Evolutionary conservation across 495 filamentous ascomycete genomes (phyloP), one percentile per base, ranked within the genome.

Genomic region (Parmelia sp.): DNA sequence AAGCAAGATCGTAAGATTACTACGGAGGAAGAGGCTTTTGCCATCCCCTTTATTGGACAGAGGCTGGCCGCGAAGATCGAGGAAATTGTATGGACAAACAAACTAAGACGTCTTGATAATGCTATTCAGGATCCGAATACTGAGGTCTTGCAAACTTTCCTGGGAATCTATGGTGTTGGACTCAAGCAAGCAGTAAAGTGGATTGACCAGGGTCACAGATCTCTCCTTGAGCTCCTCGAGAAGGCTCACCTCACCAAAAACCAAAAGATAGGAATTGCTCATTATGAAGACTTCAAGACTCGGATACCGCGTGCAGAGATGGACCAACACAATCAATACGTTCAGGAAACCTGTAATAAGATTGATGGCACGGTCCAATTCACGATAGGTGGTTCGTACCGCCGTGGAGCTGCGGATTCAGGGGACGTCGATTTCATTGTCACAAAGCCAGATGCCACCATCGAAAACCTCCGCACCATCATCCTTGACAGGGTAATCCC

Each of bases 401-500:
- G 94, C 11, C 88, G 94, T 42, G 92, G 92, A 45, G 81, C 89
- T 12, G 71, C 77, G 15, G 81, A 80, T 61, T 92, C 84, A 10
- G 87, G 90, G 0, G 93, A 97, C 73, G 87, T 97, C 65, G 94
- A 97, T 71, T 74, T 92, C 37, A 85, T 98, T 61, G 82, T 97
- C 65, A 96, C 94, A 5, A 90, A 89, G 71, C 80, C 78, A 1
- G 77, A 79, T 8, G 84, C 86, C 1, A 72, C 71, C 1, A 74
- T 85, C 27, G 76, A 79, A 15, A 73, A 77, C n/a, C 83, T 95
- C 5, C 81, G 90, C 4, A 76, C 77, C 4, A 70, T 86, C 4
- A 85, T 95, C 71, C 74, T 87, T 17, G 79, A 86, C 33, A 73
- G 71, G 7, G 81, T 97, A 3, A 78, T 96, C 3, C 83, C 81